phyloP scores from a whole-genome alignment of 768 basidiomycete genomes.

The Mycena haematopus region DNA sequence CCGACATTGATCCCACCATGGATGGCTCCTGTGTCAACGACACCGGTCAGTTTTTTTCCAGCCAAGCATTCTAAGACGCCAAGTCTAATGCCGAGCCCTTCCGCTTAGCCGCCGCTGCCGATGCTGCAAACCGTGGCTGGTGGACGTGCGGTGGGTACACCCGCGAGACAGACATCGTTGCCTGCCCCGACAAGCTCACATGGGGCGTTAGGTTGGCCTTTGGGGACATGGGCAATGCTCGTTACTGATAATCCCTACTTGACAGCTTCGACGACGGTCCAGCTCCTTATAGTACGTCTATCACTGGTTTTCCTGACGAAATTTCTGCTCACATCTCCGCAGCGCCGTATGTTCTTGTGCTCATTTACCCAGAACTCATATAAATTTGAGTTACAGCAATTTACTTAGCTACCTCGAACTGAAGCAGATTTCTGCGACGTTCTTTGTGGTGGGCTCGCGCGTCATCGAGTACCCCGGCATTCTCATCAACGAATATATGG shows the following conservation, averaged over 20 bases:
- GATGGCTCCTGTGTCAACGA: constrained; percentile 76
- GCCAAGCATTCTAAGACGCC: not conserved
- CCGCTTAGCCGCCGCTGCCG: constrained; percentile 47
- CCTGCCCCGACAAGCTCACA: constrained; percentile 70
- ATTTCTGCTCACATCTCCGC: constrained; percentile 9
- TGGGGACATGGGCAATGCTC: not conserved
- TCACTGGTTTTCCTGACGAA: not conserved
- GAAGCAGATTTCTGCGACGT: constrained; percentile 76
- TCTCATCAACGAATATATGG: constrained; percentile 81
- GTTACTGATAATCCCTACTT: not conserved
- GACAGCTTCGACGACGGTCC: constrained; percentile 88
- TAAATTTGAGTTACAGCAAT: constrained; percentile 45
- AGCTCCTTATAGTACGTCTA: constrained; percentile 72
- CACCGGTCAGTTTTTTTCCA: constrained; percentile 10
- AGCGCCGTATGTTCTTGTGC: constrained; percentile 34
- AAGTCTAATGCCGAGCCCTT: constrained; percentile 34
- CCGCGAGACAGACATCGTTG: constrained; percentile 63
- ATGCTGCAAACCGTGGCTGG: constrained; percentile 77
- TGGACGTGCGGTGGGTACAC: constrained; percentile 88
- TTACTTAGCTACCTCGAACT: constrained; percentile 74
- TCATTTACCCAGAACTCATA: not conserved
- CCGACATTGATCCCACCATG: constrained; percentile 62
- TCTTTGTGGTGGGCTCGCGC: constrained; percentile 91
- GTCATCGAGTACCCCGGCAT: constrained; percentile 79
- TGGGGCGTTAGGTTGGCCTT: constrained; percentile 64